Base-by-base conservation (phyloP, 768 basidiomycete genomes). In the Boletus vinaceobasis region DNA sequence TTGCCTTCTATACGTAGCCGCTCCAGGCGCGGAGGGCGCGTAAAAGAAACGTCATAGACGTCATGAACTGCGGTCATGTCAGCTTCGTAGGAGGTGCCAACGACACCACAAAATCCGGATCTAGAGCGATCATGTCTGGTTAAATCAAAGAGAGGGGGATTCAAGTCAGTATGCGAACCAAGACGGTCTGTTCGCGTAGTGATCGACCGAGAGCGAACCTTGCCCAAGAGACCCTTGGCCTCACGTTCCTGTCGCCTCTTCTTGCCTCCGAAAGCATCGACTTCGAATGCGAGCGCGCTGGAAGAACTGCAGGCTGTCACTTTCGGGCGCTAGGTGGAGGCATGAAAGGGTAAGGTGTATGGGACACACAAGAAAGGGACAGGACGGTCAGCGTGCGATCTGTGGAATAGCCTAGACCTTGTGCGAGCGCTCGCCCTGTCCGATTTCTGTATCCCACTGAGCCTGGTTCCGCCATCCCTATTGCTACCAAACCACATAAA, bases 101-200 rank as follows among this genome's bases (percentile, higher is more conserved):
- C 13, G 80, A 81, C 17, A 90, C 91, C 33, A 92, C 74, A 64
- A 88, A 81, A 49, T 88, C 86, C 0, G 89, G 83, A 66, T 90
- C 87, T 43, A 92, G 80, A 0, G 90, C 79, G 60, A 99, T 98
- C 75, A 95, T 83, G 58, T 98, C 95, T 4, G 93, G 88, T 76
- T 88, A 88, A 56, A 98, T 87, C 90, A 92, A 64, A 10, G 9
- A 32, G 1, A 8, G 48, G 14, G 23, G 15, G 15, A 1, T 21
- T 19, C 53, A 35, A 14, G 31, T 52, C 40, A 57, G 40, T 23
- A 32, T 6, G 17, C 1, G 9, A 15, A 23, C 14, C 19, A 10
- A 17, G 40, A 15, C 4, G n/a, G 7, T 11, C 39, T 29, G n/a
- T 5, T n/a, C 1, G 14, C 2, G n/a, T 19, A 7, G 36, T 3